Evolutionary conservation across 164 flowering plant species (phyloP).

Genomic region (Stephania yunnanensis): DNA sequence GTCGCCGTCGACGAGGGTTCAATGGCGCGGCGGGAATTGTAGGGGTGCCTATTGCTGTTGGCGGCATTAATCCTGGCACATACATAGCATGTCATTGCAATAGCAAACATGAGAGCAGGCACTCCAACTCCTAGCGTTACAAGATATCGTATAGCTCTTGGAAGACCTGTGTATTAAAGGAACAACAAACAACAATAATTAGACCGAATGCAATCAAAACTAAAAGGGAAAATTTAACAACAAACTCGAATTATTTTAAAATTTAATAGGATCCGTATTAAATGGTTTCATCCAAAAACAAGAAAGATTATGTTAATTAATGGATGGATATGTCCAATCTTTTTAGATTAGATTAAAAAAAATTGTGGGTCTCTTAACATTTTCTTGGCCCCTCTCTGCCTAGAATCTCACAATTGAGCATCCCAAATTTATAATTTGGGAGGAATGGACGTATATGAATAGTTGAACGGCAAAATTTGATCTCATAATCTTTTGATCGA

Average conservation of each 20-base stretch:
- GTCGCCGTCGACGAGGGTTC: conserved; percentile 14
- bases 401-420: too few relatives aligned
- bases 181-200: neutral
- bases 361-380: too few relatives aligned
- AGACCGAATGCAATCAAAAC: neutral
- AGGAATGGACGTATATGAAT: too few relatives aligned
- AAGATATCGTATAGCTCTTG: conserved; percentile 29
- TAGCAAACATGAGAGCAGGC: conserved; percentile 51
- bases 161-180: neutral
- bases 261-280: neutral
- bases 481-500: too few relatives aligned
- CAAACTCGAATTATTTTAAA: neutral
- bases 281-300: neutral
- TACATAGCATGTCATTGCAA: conserved; percentile 50
- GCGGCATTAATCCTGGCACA: conserved; percentile 36
- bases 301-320: too few relatives aligned
- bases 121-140: conserved; percentile 53
- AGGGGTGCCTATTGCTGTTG: neutral
- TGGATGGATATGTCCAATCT: too few relatives aligned
- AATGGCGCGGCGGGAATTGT: neutral
- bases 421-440: too few relatives aligned
- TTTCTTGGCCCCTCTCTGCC: too few relatives aligned
- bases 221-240: too few relatives aligned
- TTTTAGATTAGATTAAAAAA: too few relatives aligned
- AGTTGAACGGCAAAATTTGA: too few relatives aligned